Evolutionary conservation across 495 filamentous ascomycete genomes (phyloP).

Genomic region (Usnea hakonensis): DNA sequence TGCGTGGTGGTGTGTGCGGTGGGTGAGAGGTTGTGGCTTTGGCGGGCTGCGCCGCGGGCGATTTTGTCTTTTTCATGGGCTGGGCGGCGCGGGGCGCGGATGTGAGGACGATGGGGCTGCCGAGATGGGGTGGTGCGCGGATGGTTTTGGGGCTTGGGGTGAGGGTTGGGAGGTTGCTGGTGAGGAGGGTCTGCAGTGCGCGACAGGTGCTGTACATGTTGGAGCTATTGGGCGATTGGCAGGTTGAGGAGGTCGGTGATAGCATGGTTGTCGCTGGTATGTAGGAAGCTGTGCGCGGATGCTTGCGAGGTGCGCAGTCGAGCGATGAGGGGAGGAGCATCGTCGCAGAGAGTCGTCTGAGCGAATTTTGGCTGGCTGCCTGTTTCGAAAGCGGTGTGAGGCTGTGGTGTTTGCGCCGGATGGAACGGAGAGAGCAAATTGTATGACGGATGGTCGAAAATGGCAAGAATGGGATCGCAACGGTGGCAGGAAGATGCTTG

Average conservation of each 20-base stretch:
- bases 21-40: conserved; percentile 44
- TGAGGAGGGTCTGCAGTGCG: conserved; percentile 61
- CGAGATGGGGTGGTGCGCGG: conserved; percentile 41
- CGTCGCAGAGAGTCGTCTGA: background rate
- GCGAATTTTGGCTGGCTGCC: background rate
- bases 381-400: conserved; percentile 8
- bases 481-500: conserved; percentile 1
- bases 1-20: conserved; percentile 38
- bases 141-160: conserved; percentile 30
- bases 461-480: conserved; percentile 2
- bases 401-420: conserved; percentile 17
- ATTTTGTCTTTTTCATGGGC: conserved; percentile 19
- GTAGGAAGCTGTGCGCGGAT: conserved; percentile 40
- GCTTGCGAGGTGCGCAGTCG: conserved; percentile 55
- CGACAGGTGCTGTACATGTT: conserved; percentile 63
- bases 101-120: conserved; percentile 40
- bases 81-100: conserved; percentile 29
- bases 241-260: conserved; percentile 55
- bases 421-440: background rate
- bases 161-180: conserved; percentile 33
- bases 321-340: conserved; percentile 71
- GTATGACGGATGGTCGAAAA: background rate
- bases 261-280: conserved; percentile 40
- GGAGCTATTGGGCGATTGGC: conserved; percentile 50
- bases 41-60: conserved; percentile 21